phyloP scores from a whole-genome alignment of 2,329 filamentous ascomycete genomes.

The Aspergillus piperis region DNA sequence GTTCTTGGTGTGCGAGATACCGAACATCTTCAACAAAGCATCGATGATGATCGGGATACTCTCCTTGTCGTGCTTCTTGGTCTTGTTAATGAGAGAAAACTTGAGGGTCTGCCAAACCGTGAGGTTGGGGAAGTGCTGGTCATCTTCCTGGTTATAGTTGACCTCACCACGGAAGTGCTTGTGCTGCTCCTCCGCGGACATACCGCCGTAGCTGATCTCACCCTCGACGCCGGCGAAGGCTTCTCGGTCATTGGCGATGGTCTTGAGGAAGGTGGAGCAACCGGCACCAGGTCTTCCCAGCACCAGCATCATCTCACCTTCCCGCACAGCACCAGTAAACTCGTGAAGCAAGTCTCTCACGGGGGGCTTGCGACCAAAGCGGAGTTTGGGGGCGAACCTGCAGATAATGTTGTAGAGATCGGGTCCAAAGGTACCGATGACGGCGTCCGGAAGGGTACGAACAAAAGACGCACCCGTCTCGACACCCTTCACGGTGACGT shows the following conservation, averaged over 20 bases:
- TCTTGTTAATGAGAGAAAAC: conserved; percentile 75
- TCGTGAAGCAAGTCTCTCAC: conserved; percentile 63
- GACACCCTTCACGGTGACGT: conserved; percentile 72
- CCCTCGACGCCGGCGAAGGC: conserved; percentile 68
- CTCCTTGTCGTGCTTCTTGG: conserved; percentile 63
- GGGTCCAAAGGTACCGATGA: conserved; percentile 77
- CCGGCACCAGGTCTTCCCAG: conserved; percentile 73
- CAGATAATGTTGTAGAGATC: conserved; percentile 69
- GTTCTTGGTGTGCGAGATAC: conserved; percentile 72
- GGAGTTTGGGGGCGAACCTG: conserved; percentile 54
- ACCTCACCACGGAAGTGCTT: conserved; percentile 73
- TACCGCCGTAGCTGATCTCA: conserved; percentile 71
- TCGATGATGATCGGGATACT: conserved; percentile 70
- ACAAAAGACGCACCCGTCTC: conserved; percentile 68
- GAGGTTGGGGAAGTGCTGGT: conserved; percentile 71
- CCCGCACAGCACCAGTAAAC: conserved; percentile 67
- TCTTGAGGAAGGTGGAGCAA: conserved; percentile 75
- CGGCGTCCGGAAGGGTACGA: conserved; percentile 70
- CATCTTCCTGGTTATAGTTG: conserved; percentile 76
- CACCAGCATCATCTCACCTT: conserved; percentile 72
- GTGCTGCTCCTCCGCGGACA: conserved; percentile 66
- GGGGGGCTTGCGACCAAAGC: conserved; percentile 50
- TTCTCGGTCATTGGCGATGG: conserved; percentile 69
- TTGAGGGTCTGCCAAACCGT: conserved; percentile 77
- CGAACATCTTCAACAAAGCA: conserved; percentile 74